A percentile compares a stretch with the other conserved stretches of the same genome.
phyloP scores from a whole-genome alignment of 1,139 yeast species.

The Candida buenavistaensis region DNA sequence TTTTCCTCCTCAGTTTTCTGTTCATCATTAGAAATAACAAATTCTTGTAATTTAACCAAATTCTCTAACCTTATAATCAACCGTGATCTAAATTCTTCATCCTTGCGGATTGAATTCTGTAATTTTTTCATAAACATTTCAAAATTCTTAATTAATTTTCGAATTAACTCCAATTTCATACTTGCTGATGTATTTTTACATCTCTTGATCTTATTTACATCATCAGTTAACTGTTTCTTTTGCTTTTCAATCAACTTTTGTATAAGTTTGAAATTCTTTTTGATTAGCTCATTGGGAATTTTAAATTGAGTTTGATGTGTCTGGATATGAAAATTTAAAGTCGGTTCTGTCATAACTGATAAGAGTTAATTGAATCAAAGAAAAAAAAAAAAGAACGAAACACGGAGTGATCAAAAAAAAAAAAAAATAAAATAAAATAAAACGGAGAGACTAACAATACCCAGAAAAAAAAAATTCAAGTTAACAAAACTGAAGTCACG shows the following conservation, averaged over 20 bases:
- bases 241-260: constrained; percentile 61
- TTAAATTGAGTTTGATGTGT: constrained; percentile 54
- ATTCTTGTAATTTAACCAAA: constrained; percentile 32
- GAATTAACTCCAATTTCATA: constrained; percentile 29
- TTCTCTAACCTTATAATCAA: constrained; percentile 46
- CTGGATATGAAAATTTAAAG: constrained; percentile 42
- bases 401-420: too few relatives aligned
- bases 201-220: constrained; percentile 34
- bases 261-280: constrained; percentile 55
- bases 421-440: too few relatives aligned
- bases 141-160: constrained; percentile 44
- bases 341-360: constrained; percentile 39
- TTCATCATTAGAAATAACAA: constrained; percentile 12
- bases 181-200: constrained; percentile 23
- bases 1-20: constrained; percentile 3
- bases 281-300: constrained; percentile 61
- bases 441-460: too few relatives aligned
- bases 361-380: too few relatives aligned
- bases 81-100: constrained; percentile 51
- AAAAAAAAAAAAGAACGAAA: too few relatives aligned
- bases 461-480: too few relatives aligned
- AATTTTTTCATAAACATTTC: constrained; percentile 51
- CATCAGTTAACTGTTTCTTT: constrained; percentile 41
- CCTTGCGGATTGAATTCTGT: constrained; percentile 38
- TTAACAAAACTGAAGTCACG: too few relatives aligned